Evolutionary conservation across 169 alveolate species (phyloP).

Genomic region (Eimeria brunetti): DNA sequence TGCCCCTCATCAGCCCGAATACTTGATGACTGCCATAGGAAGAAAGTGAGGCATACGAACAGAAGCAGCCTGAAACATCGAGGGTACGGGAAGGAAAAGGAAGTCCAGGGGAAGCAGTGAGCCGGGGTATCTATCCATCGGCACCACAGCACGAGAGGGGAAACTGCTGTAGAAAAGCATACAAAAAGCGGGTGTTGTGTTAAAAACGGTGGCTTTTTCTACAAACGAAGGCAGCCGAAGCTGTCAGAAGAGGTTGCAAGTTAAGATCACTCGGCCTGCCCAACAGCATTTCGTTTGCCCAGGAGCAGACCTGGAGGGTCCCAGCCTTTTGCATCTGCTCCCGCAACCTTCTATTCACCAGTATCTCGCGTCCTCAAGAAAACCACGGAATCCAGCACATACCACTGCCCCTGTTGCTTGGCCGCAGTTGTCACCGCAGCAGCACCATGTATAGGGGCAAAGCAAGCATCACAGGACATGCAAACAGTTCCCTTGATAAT

Average conservation of each 20-base stretch:
- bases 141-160: neutral
- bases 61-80: no score
- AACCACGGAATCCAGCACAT: constrained; percentile 24
- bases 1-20: neutral
- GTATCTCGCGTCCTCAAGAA: neutral
- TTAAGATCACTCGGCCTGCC: neutral
- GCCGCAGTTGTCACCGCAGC: constrained; percentile 13
- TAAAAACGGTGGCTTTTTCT: neutral
- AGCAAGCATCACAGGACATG: neutral
- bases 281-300: neutral
- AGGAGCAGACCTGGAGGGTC: neutral
- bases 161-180: neutral
- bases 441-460: neutral
- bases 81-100: neutral
- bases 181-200: neutral
- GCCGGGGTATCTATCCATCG: neutral
- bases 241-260: neutral
- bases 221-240: neutral
- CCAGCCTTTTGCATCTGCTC: neutral
- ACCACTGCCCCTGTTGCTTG: constrained; percentile 12
- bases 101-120: neutral
- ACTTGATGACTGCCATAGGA: neutral
- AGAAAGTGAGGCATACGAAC: no score
- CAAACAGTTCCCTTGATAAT: neutral
- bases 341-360: neutral